Evolutionary conservation across 2,329 filamentous ascomycete genomes (phyloP).

Genomic region (Hypoxylon sp.): DNA sequence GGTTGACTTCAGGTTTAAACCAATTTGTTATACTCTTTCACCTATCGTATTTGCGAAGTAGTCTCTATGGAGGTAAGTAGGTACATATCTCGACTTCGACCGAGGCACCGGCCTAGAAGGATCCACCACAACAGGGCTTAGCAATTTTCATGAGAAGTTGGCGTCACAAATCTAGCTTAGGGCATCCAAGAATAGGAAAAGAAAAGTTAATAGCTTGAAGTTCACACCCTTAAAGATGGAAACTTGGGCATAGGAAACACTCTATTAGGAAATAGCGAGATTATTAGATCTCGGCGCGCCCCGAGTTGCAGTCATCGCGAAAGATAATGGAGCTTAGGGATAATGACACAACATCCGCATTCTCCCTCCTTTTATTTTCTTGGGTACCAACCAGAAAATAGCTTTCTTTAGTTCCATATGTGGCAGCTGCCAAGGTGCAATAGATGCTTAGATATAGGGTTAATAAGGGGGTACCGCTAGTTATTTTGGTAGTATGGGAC

Average conservation of each 20-base stretch:
- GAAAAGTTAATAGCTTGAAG: neutral
- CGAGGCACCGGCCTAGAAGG: conserved; percentile 5
- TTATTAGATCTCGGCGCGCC: conserved; percentile 30
- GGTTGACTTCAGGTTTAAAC: neutral
- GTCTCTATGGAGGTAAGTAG: neutral
- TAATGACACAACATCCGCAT: conserved; percentile 15
- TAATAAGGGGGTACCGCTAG: conserved; percentile 2
- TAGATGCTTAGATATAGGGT: neutral
- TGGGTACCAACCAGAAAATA: neutral
- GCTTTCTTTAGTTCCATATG: neutral
- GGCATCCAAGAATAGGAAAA: neutral
- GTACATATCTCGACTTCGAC: conserved; percentile 4
- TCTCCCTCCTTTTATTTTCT: conserved; percentile 8
- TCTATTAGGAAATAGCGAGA: conserved; percentile 19
- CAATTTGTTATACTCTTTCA: neutral
- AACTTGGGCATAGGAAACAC: conserved; percentile 5
- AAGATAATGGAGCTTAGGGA: conserved; percentile 14
- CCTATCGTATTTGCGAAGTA: neutral
- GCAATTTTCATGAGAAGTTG: conserved; percentile 3
- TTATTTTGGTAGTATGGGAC: conserved; percentile 20
- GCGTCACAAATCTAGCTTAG: conserved; percentile 8
- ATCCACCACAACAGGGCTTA: conserved; percentile 19
- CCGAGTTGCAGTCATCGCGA: conserved; percentile 16
- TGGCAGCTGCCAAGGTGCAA: neutral
- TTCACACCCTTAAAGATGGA: neutral